phyloP scores from a whole-genome alignment of 768 basidiomycete species.

The Tylopilus subfusipes region DNA sequence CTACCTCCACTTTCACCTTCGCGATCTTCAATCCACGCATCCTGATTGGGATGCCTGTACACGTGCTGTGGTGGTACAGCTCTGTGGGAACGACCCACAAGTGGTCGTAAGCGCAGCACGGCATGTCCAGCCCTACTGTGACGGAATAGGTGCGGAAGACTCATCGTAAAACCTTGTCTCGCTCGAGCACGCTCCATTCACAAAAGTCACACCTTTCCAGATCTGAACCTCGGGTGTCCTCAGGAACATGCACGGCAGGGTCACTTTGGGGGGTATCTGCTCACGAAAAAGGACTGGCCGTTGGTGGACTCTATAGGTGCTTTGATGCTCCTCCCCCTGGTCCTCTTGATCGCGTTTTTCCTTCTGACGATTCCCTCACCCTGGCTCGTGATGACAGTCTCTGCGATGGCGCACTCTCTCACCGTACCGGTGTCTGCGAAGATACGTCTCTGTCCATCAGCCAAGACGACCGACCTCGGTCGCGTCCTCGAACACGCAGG shows the following conservation, averaged over 20 bases:
- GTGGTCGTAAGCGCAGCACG: constrained; percentile 56
- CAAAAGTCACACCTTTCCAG: constrained; percentile 36
- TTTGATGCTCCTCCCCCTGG: background rate
- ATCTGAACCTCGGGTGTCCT: constrained; percentile 80
- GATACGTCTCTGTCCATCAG: constrained; percentile 52
- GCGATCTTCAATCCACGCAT: constrained; percentile 43
- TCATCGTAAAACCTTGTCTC: background rate
- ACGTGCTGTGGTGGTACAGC: constrained; percentile 62
- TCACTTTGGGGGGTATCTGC: constrained; percentile 74
- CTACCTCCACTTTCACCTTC: constrained; percentile 61
- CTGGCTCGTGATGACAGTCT: constrained; percentile 45
- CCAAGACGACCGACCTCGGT: constrained; percentile 54
- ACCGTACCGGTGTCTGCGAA: constrained; percentile 65
- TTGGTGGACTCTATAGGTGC: constrained; percentile 61
- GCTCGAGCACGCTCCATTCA: background rate
- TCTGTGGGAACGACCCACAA: constrained; percentile 71
- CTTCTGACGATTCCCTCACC: background rate
- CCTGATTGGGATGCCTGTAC: constrained; percentile 20
- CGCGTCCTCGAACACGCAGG: constrained; percentile 60
- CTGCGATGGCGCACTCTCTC: constrained; percentile 59
- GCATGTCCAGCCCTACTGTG: constrained; percentile 56
- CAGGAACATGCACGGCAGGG: constrained; percentile 63
- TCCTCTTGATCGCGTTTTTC: background rate
- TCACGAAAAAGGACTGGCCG: constrained; percentile 70
- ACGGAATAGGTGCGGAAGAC: constrained; percentile 58